phyloP scores from a whole-genome alignment of 768 basidiomycete genomes.

The Fistulinella prunicolor region DNA sequence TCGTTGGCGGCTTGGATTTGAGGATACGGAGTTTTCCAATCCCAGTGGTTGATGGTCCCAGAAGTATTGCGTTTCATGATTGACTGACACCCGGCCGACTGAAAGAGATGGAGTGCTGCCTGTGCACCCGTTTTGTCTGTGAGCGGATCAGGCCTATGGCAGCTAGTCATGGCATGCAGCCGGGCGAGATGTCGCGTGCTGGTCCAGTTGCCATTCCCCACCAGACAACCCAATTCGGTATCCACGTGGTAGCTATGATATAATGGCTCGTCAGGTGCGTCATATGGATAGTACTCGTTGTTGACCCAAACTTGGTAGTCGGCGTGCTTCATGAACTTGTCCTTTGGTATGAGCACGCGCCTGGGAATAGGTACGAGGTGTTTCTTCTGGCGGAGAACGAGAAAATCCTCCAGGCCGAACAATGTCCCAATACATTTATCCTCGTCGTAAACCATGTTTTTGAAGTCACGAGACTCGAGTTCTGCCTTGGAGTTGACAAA shows the following conservation, averaged over 20 bases:
- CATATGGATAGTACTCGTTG: background rate
- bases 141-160: constrained; percentile 40
- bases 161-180: constrained; percentile 42
- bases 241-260: background rate
- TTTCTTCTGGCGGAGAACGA: constrained; percentile 21
- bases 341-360: background rate
- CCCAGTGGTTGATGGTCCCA: background rate
- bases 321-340: background rate
- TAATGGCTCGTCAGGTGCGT: background rate
- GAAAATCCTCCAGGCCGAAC: constrained; percentile 37
- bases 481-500: constrained; percentile 24
- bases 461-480: constrained; percentile 38
- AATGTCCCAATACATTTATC: constrained; percentile 40
- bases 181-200: constrained; percentile 34
- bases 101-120: constrained; percentile 37
- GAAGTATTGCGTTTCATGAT: constrained; percentile 32
- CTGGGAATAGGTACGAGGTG: background rate
- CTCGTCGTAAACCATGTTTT: constrained; percentile 36
- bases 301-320: background rate
- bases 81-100: constrained; percentile 25
- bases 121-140: constrained; percentile 40
- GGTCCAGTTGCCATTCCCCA: constrained; percentile 17
- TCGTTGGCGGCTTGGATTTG: background rate
- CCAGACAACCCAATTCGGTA: constrained; percentile 13
- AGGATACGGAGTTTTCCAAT: background rate